Conservation (phyloP, 1,139 yeast genomes). For the Groenewaldozyma auringiensis region DNA sequence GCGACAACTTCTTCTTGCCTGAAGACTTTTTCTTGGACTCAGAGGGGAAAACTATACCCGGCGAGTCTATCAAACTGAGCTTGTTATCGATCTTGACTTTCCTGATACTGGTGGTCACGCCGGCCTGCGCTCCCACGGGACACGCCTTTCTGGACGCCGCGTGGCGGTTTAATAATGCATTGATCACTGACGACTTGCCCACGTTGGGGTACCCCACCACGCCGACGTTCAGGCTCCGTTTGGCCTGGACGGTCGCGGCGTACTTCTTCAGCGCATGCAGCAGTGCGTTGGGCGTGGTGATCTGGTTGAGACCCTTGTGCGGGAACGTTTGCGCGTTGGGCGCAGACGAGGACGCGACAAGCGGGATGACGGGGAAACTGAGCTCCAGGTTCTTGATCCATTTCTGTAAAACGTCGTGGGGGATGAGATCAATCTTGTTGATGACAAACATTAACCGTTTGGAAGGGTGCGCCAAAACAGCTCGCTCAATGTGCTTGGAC, state of each 20-base stretch:
- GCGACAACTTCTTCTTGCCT: slow-evolving; percentile 22
- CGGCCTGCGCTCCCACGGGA: slow-evolving; percentile 97
- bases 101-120: slow-evolving; percentile 86
- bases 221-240: slow-evolving; percentile 90
- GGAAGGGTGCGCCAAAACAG: slow-evolving; percentile 70
- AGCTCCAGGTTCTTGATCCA: slow-evolving; percentile 79
- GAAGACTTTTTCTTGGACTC: slow-evolving; percentile 41
- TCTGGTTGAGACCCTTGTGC: slow-evolving; percentile 59
- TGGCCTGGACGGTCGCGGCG: slow-evolving; percentile 74
- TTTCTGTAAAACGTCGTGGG: slow-evolving; percentile 69
- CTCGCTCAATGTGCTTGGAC: slow-evolving; percentile 84
- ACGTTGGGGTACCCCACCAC: slow-evolving; percentile 95
- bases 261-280: slow-evolving; percentile 78
- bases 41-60: slow-evolving; percentile 95
- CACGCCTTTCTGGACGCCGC: slow-evolving; percentile 60
- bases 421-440: slow-evolving; percentile 89
- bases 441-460: slow-evolving; percentile 79
- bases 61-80: slow-evolving; percentile 84
- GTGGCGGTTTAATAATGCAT: slow-evolving; percentile 79
- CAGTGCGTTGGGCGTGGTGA: slow-evolving; percentile 65
- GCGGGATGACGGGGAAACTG: slow-evolving; percentile 86
- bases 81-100: slow-evolving; percentile 89
- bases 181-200: slow-evolving; percentile 92
- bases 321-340: slow-evolving; percentile 64
- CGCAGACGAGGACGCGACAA: slow-evolving; percentile 47